phyloP scores from a whole-genome alignment of 1,284 basidiomycete genomes.

The Bjerkandera adusta region DNA sequence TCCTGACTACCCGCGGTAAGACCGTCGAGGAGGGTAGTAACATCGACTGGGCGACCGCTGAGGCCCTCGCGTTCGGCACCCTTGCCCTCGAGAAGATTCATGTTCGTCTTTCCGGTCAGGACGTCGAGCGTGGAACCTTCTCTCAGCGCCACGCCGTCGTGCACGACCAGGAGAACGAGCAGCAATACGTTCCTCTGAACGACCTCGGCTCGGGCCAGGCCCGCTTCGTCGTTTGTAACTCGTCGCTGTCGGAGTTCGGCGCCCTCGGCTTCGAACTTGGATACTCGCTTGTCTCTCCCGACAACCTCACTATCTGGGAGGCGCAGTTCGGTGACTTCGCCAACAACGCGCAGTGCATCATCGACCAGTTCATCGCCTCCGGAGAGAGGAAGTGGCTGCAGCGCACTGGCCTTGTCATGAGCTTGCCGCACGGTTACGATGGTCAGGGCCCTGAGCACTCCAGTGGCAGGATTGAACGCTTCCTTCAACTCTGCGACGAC shows the following conservation, averaged over 20 bases:
- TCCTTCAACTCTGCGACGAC: conserved; percentile 97
- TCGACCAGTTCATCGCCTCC: conserved; percentile 98
- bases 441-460: conserved; percentile 99
- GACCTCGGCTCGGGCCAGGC: conserved; percentile 88
- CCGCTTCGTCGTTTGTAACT: conserved; percentile 94
- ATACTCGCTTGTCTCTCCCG: conserved; percentile 96
- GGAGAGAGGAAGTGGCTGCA: conserved; percentile 99
- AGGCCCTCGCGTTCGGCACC: conserved; percentile 95
- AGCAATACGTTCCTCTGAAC: conserved; percentile 88
- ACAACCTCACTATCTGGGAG: conserved; percentile 96
- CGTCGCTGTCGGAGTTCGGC: conserved; percentile 95
- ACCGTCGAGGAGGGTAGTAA: conserved; percentile 86
- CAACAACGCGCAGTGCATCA: conserved; percentile 96
- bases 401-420: conserved; percentile 91
- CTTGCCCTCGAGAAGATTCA: conserved; percentile 92
- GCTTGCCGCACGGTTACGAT: conserved; percentile 95
- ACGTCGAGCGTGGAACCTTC: conserved; percentile 99
- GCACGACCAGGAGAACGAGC: conserved; percentile 94
- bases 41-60: conserved; percentile 99
- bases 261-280: conserved; percentile 97
- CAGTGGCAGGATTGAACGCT: conserved; percentile 93
- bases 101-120: conserved; percentile 96
- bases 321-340: conserved; percentile 99
- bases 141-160: conserved; percentile 98
- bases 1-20: conserved; percentile 86